Percentiles rank a stretch among this genome's conserved stretches.
Evolutionary conservation across 2,329 filamentous ascomycete species (phyloP).

Genomic region (Sporothrix variecibatus): DNA sequence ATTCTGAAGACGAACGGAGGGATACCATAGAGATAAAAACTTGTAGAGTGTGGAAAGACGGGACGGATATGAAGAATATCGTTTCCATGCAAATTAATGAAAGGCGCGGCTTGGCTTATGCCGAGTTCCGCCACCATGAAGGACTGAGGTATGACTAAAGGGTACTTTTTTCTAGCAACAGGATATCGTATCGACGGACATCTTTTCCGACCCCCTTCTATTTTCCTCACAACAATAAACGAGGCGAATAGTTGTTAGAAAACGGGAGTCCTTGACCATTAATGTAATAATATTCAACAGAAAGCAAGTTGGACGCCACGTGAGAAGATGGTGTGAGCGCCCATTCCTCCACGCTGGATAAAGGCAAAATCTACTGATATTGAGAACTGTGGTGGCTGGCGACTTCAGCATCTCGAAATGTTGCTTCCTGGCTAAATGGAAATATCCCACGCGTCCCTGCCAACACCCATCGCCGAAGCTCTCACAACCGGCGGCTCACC

Average conservation of each 20-base stretch:
- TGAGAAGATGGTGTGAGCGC: neutral
- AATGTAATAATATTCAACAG: no score
- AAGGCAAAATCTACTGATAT: neutral
- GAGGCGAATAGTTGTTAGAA: no score
- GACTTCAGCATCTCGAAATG: neutral
- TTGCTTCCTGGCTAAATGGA: conserved; percentile 1
- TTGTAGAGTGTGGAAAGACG: neutral
- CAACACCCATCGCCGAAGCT: neutral
- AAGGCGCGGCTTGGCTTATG: neutral
- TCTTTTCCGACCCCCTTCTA: neutral
- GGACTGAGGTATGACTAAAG: neutral
- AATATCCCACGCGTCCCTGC: neutral
- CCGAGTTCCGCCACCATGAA: neutral
- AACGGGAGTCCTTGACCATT: no score
- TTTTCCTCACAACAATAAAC: no score
- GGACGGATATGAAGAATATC: neutral
- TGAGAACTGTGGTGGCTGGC: neutral
- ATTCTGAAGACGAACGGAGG: no score
- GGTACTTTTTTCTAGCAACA: no score
- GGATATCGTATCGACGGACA: neutral
- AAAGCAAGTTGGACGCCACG: neutral
- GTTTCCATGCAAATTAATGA: neutral
- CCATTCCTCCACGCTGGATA: neutral
- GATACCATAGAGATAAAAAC: neutral
- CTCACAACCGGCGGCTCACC: neutral